These are phyloP conservation scores for Aspergillus pseudoviridinutans DNA, from an alignment of 2,329 filamentous ascomycete genomes.

Conservation along the genomic window DNA sequence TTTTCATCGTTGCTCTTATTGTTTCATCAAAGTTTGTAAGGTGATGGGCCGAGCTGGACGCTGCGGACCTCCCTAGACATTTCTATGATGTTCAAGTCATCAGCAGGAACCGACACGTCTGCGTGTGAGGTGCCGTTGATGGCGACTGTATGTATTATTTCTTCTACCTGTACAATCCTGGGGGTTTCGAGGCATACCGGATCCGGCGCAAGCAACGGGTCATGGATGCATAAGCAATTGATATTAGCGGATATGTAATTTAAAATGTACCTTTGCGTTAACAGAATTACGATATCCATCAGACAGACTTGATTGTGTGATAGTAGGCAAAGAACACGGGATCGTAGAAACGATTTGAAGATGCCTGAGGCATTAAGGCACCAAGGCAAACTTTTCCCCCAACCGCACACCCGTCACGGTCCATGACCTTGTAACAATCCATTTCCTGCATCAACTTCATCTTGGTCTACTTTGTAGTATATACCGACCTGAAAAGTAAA, in stretches of 20 bases:
- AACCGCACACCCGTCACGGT: not conserved
- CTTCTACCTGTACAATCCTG: not conserved
- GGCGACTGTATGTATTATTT: not conserved
- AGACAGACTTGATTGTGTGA: too few relatives aligned
- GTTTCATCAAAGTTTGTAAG: not conserved
- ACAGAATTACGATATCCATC: too few relatives aligned
- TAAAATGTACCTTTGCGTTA: not conserved
- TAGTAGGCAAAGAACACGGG: too few relatives aligned
- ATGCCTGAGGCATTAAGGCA: constrained; percentile 3
- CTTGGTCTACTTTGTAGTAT: not conserved
- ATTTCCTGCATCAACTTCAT: not conserved
- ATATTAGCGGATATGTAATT: not conserved
- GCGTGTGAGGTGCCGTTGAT: not conserved
- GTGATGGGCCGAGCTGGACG: not conserved
- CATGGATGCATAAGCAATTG: not conserved
- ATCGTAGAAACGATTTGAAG: too few relatives aligned
- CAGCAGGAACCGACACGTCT: not conserved
- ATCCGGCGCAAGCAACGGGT: not conserved
- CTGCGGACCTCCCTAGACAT: not conserved
- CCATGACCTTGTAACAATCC: not conserved
- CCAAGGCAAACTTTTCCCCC: not conserved
- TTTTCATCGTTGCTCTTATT: not conserved
- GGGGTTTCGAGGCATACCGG: not conserved
- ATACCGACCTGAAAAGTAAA: not conserved
- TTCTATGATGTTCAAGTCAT: not conserved